Conservation (phyloP, 345 rosid genomes). For the rapeseed (Brassica napus) region DNA sequence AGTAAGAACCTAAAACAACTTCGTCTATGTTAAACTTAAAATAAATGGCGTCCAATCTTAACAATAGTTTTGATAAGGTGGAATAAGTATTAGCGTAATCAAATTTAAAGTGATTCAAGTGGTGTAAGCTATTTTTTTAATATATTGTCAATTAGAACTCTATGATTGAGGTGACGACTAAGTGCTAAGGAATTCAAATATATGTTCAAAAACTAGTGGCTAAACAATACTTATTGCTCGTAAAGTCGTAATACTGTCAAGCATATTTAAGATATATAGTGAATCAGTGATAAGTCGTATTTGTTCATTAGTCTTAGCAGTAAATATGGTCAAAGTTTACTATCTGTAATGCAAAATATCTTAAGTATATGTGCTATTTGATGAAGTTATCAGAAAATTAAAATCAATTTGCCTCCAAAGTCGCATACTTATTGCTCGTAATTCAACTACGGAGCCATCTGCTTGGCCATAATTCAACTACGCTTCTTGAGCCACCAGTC, state of each 20-base stretch:
- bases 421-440: not conserved
- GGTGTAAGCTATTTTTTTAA: not conserved
- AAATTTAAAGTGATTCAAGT: not conserved
- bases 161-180: conserved; percentile 9
- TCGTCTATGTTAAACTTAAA: not conserved
- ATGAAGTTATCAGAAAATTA: not conserved
- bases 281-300: not conserved
- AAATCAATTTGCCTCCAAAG: not conserved
- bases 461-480: not conserved
- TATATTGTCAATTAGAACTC: conserved; percentile 4
- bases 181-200: not conserved
- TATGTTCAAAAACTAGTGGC: not conserved
- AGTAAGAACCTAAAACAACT: not conserved
- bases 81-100: not conserved
- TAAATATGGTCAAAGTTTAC: conserved; percentile 13
- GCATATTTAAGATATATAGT: not conserved
- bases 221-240: not conserved
- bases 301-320: not conserved
- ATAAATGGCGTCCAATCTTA: not conserved
- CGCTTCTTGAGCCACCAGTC: not conserved
- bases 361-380: not conserved
- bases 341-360: not conserved
- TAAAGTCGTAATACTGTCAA: not conserved
- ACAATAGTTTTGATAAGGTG: not conserved
- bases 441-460: not conserved